Conservation (phyloP, 225 moss, liverwort and hornwort species). For the Anthoceros angustus region DNA sequence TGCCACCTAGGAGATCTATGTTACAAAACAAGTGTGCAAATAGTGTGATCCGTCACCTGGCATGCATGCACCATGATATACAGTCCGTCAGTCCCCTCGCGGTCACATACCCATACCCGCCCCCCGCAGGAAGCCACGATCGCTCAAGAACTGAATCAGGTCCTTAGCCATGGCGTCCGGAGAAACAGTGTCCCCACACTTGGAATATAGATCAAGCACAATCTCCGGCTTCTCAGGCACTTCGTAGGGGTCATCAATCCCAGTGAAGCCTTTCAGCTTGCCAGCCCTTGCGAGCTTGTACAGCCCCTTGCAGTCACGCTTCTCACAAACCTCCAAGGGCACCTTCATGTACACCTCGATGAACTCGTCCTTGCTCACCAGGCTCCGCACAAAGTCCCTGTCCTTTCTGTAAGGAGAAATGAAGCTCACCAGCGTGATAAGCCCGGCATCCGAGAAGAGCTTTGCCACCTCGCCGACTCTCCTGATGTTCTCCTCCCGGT, state of each 20-base stretch:
- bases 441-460: slow-evolving; percentile 59
- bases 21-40: too few species aligned
- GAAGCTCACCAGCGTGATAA: slow-evolving; percentile 63
- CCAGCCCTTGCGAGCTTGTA: slow-evolving; percentile 81
- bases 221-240: slow-evolving; percentile 50
- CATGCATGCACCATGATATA: too few species aligned
- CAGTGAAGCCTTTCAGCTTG: slow-evolving; percentile 58
- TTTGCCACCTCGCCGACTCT: slow-evolving; percentile 74
- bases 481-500: slow-evolving; percentile 75
- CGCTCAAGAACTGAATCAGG: slow-evolving; percentile 35
- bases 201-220: slow-evolving; percentile 29
- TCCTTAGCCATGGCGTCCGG: slow-evolving; percentile 53
- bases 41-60: too few species aligned
- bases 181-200: slow-evolving; percentile 30
- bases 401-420: slow-evolving; percentile 57
- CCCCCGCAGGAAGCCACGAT: slow-evolving; percentile 43
- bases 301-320: slow-evolving; percentile 65
- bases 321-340: slow-evolving; percentile 62
- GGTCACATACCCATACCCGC: background rate
- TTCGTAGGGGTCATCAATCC: slow-evolving; percentile 78
- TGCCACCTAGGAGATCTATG: too few species aligned
- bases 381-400: slow-evolving; percentile 46
- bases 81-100: background rate
- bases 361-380: slow-evolving; percentile 45
- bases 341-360: slow-evolving; percentile 81